Evolutionary conservation across 129 eudicot genomes (phyloP), one percentile per base, ranked within the genome.

Genomic region (Saussurea involucrata): DNA sequence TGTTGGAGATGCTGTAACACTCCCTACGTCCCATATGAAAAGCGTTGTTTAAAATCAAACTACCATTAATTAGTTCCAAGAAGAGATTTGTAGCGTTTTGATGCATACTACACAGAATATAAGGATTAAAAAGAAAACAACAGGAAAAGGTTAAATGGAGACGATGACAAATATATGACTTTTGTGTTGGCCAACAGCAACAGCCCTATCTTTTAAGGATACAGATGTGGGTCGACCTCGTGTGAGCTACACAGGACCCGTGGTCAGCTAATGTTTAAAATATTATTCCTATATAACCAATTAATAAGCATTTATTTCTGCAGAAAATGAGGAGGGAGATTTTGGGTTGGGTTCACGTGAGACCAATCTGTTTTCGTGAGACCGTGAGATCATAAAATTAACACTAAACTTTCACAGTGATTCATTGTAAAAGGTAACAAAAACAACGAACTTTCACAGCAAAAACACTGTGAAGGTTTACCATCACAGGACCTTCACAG

Each of bases 111-210:
- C 24, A 40, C 69, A 60, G 58, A 74, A 58, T 61, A 60, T 74
- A 15, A 33, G 78, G 55, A 31, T 25, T 5, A n/a, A 21, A 31
- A 75, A 63, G 63, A 63, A 24, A 12, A 75, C 71, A 25, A 12
- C 9, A 6, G 37, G 70, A 74, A 74, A 74, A 34, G 8, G 70
- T 61, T 37, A 36, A 74, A 74, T 63, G 27, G 6, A 75, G 61
- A 21, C 25, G 8, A 33, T 40, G 78, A 61, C 71, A 40, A 42
- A 70, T 15, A 70, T 44, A 31, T 61, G 24, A 1, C 24, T 74
- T 74, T 74, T 25, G 25, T 24, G 29, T 63, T 74, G 60, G 24
- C 60, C 60, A 74, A 60, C 78, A 22, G 31, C 60, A 74, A 60
- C 78, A 22, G 31, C 21, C 24, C 33, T 70, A 32, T 73, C 32